Evolutionary conservation across 768 basidiomycete species (phyloP).

Genomic region (Mycena alexandri): DNA sequence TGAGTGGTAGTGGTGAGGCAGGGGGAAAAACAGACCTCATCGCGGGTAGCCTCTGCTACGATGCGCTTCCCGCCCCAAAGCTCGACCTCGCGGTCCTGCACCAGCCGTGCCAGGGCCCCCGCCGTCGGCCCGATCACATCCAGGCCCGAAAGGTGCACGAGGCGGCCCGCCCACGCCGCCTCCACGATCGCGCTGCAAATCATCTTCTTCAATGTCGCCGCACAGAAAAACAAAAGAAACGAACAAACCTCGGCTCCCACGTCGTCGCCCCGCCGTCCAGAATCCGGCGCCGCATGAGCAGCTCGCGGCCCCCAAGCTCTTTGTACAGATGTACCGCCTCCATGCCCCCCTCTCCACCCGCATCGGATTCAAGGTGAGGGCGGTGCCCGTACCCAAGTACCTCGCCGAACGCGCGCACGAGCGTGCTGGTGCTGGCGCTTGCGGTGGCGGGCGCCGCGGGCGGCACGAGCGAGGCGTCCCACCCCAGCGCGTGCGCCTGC

Average conservation of each 20-base stretch:
- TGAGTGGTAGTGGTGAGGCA: too few relatives aligned
- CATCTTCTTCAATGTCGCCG: too few relatives aligned
- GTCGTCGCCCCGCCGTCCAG: conserved; percentile 68
- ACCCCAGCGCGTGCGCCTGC: conserved; percentile 73
- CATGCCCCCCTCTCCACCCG: conserved; percentile 12
- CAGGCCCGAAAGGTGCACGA: conserved; percentile 70
- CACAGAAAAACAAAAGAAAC: neutral
- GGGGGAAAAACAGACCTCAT: conserved; percentile 53
- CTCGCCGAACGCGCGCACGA: conserved; percentile 66
- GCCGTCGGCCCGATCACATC: conserved; percentile 78
- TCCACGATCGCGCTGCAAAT: conserved; percentile 63
- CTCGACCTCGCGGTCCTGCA: conserved; percentile 74
- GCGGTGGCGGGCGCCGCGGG: conserved; percentile 70
- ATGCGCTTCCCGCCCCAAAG: conserved; percentile 75
- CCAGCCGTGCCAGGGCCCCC: conserved; percentile 68
- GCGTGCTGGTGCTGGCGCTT: conserved; percentile 70
- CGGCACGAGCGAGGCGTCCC: conserved; percentile 75
- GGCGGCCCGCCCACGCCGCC: conserved; percentile 66
- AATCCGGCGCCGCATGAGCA: conserved; percentile 72
- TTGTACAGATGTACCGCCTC: conserved; percentile 77
- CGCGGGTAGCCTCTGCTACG: conserved; percentile 59
- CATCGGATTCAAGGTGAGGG: conserved; percentile 37
- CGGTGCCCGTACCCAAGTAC: conserved; percentile 68
- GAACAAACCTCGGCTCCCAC: conserved; percentile 71
- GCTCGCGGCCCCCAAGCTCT: conserved; percentile 74